phyloP scores from a whole-genome alignment of 2,329 filamentous ascomycete species.

The Herpotrichia juniperi region DNA sequence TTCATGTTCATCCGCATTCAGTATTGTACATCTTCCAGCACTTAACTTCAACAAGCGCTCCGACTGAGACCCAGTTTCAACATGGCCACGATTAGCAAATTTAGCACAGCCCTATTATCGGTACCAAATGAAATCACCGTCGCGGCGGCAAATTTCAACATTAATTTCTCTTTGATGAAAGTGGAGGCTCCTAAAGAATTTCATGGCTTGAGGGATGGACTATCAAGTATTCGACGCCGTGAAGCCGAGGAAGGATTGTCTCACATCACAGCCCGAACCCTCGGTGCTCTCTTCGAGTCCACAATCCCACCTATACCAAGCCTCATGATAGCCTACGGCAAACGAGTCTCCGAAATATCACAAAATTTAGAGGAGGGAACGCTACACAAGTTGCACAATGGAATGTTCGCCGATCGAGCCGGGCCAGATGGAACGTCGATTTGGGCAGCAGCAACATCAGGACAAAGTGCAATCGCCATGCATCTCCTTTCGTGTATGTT shows the following conservation, averaged over 20 bases:
- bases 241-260: constrained; percentile 42
- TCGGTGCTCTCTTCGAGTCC: constrained; percentile 49
- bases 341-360: constrained; percentile 28
- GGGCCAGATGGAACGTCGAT: constrained; percentile 42
- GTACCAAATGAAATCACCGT: not conserved
- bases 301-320: constrained; percentile 38
- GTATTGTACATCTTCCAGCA: too few relatives aligned
- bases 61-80: too few relatives aligned
- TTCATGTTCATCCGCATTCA: too few relatives aligned
- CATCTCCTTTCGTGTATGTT: constrained; percentile 49
- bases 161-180: not conserved
- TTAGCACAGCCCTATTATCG: not conserved
- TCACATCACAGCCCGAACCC: constrained; percentile 47
- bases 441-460: constrained; percentile 48
- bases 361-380: not conserved
- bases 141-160: not conserved
- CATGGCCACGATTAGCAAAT: too few relatives aligned
- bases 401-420: constrained; percentile 23
- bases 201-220: not conserved
- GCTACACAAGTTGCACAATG: not conserved
- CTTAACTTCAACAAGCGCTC: too few relatives aligned
- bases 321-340: constrained; percentile 45
- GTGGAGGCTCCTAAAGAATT: not conserved
- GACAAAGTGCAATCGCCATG: constrained; percentile 27
- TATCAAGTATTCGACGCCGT: not conserved